phyloP scores from a whole-genome alignment of 352 stramenopile species.

The Pythium phragmiticola region DNA sequence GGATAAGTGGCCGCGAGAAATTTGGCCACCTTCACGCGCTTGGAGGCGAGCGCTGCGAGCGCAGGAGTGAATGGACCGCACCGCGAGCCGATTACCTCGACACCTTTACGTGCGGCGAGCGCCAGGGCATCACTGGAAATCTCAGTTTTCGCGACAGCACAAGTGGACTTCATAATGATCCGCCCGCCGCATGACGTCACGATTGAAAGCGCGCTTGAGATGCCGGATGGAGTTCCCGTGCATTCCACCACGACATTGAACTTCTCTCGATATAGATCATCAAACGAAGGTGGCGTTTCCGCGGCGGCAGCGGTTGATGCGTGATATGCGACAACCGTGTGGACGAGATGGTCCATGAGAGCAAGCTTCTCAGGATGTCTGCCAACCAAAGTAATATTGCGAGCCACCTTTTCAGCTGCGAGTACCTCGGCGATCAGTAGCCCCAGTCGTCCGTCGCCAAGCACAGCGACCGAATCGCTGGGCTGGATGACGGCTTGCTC shows the following conservation, averaged over 20 bases:
- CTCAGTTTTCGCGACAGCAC: conserved; percentile 13
- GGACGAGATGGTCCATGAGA: conserved; percentile 47
- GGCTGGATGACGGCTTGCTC: conserved; percentile 54
- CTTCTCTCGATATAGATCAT: conserved; percentile 8
- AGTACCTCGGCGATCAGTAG: conserved; percentile 72
- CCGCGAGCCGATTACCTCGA: conserved; percentile 58
- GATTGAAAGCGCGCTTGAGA: conserved; percentile 42
- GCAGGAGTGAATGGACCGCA: conserved; percentile 65
- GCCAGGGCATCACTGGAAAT: conserved; percentile 4
- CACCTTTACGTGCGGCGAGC: conserved; percentile 32
- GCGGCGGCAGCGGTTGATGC: not conserved
- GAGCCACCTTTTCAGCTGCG: conserved; percentile 8
- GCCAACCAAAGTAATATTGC: conserved; percentile 40
- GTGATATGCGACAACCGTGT: conserved; percentile 25
- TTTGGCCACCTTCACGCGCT: conserved; percentile 60
- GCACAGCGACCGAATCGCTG: conserved; percentile 52
- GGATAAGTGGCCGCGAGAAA: conserved; percentile 66
- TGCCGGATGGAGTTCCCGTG: conserved; percentile 47
- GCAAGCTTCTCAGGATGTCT: conserved; percentile 60
- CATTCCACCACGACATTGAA: conserved; percentile 75
- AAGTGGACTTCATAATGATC: conserved; percentile 34
- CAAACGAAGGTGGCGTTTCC: not conserved
- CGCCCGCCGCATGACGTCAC: conserved; percentile 26
- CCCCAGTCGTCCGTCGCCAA: conserved; percentile 76
- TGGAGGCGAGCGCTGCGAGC: conserved; percentile 45